Evolutionary conservation across 305 asterid species (phyloP).

Genomic region (Ilex paraguariensis): DNA sequence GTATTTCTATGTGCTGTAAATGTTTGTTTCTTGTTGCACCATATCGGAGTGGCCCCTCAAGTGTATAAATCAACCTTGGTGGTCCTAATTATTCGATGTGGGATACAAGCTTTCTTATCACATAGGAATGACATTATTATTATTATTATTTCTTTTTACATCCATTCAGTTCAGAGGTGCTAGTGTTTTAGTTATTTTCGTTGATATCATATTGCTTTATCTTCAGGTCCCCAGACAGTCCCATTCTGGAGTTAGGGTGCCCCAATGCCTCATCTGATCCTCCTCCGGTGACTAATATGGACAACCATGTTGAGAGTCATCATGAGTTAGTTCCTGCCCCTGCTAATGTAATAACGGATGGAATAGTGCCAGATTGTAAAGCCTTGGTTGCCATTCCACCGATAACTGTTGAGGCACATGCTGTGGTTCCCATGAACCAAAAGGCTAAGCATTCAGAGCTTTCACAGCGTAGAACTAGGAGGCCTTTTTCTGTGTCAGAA

Average conservation of each 20-base stretch:
- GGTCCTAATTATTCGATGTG: no score
- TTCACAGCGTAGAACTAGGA: neutral
- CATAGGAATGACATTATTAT: no score
- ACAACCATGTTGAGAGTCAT: slow-evolving; percentile 2
- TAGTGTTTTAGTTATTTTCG: neutral
- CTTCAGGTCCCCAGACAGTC: slow-evolving; percentile 6
- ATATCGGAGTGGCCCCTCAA: no score
- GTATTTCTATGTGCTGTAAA: slow-evolving; percentile 23
- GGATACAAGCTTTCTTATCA: no score
- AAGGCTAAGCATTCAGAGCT: neutral
- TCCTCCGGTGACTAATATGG: neutral
- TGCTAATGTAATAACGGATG: slow-evolving; percentile 15
- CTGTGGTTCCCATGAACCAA: neutral
- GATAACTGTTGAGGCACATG: neutral
- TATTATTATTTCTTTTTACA: no score
- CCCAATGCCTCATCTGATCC: neutral
- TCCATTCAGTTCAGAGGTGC: no score
- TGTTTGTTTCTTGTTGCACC: no score
- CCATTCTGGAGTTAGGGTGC: neutral
- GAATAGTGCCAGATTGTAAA: slow-evolving; percentile 5
- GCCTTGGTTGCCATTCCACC: slow-evolving; percentile 23
- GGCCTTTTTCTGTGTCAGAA: neutral
- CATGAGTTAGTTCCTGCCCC: neutral
- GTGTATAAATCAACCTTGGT: no score
- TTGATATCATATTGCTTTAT: neutral